These are phyloP conservation scores for Backusella sp. DNA, from an alignment of 192 early-diverging fungal genomes.

Conservation along the genomic window DNA sequence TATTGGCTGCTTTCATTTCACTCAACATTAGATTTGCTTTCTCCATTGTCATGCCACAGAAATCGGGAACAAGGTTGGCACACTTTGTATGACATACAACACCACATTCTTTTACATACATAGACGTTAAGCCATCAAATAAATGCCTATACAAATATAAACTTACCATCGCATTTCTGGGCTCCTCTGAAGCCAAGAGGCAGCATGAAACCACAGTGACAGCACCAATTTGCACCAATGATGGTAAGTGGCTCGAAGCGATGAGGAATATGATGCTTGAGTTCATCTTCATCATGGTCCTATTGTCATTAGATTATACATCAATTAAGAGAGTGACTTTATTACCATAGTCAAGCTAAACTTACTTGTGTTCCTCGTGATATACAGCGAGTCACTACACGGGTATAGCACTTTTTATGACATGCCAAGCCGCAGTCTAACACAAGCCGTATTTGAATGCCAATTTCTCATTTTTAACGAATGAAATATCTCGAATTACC, in stretches of 20 bases:
- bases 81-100: slow-evolving; percentile 82
- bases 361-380: slow-evolving; percentile 27
- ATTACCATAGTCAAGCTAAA: not conserved
- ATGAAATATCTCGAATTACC: slow-evolving; percentile 37
- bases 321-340: not conserved
- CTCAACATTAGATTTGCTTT: slow-evolving; percentile 83
- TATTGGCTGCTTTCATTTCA: slow-evolving; percentile 70
- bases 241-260: slow-evolving; percentile 84
- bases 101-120: slow-evolving; percentile 65
- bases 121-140: not conserved
- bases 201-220: slow-evolving; percentile 96
- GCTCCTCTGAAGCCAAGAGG: slow-evolving; percentile 73
- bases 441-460: not conserved
- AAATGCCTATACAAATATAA: not conserved
- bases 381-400: slow-evolving; percentile 88
- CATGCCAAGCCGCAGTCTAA: slow-evolving; percentile 92
- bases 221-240: slow-evolving; percentile 93
- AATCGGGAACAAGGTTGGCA: slow-evolving; percentile 81
- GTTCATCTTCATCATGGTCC: slow-evolving; percentile 64
- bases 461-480: not conserved
- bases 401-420: slow-evolving; percentile 85
- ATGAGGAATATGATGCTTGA: slow-evolving; percentile 94
- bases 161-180: slow-evolving; percentile 49
- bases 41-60: slow-evolving; percentile 88
- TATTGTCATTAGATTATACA: slow-evolving; percentile 2